Percentiles rank a stretch among this genome's conserved stretches.
Conservation (phyloP, 768 basidiomycete genomes). For the Lactifluus subvellereus region DNA sequence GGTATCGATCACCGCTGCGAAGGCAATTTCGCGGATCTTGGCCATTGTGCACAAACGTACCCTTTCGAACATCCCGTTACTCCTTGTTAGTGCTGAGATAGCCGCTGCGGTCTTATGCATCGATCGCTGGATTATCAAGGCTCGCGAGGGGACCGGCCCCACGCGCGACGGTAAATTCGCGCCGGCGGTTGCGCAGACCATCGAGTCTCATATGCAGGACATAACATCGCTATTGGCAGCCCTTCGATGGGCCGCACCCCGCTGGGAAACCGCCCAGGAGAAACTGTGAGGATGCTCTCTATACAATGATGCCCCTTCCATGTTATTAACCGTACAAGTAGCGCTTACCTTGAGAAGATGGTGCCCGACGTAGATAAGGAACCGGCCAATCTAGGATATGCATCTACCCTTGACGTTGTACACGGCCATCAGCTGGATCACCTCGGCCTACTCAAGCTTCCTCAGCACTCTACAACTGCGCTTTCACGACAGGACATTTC, state of each 20-base stretch:
- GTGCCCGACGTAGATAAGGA: slow-evolving; percentile 13
- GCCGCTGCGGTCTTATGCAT: slow-evolving; percentile 19
- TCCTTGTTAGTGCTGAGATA: slow-evolving; percentile 19
- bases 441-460: background rate
- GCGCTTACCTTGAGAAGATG: slow-evolving; percentile 18
- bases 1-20: slow-evolving; percentile 19
- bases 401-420: background rate
- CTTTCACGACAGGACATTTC: slow-evolving; percentile 1
- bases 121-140: slow-evolving; percentile 21
- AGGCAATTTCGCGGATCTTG: slow-evolving; percentile 14
- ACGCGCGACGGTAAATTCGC: background rate
- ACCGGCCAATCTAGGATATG: background rate
- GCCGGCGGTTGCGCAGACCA: background rate
- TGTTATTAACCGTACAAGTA: background rate
- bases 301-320: background rate
- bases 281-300: slow-evolving; percentile 5
- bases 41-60: slow-evolving; percentile 13
- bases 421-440: background rate
- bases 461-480: background rate
- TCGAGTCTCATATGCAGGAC: slow-evolving; percentile 18
- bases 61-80: slow-evolving; percentile 21
- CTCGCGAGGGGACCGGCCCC: slow-evolving; percentile 3
- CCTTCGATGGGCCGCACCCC: slow-evolving; percentile 21
- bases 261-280: slow-evolving; percentile 23
- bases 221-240: slow-evolving; percentile 10